Base-by-base conservation (phyloP, 805 yeast species). In the Lachancea quebecensis region DNA sequence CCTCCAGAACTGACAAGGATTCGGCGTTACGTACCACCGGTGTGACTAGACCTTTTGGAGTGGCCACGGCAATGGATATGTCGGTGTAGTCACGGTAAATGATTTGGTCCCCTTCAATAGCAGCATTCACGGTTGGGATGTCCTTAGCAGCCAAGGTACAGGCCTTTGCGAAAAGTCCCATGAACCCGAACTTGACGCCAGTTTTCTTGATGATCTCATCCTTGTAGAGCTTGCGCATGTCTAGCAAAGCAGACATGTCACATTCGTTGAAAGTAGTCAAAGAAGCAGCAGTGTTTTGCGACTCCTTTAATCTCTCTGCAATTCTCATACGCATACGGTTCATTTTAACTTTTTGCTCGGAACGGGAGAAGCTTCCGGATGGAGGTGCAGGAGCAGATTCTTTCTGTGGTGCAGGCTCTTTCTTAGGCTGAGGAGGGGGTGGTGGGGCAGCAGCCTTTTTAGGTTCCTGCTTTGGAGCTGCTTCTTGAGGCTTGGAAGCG, bases 271-370 rank as follows among this genome's bases (percentile, higher is more conserved):
- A 91, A 41, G 99, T 91, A 46, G 99, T 91, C 65, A 91, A 79
- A 39, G 98, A 87, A 33, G 99, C 99, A 55, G 98, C 95, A 46
- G 98, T 90, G 77, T 93, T 93, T 73, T 91, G 99, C 31, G 98
- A 86, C 76, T 93, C 98, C 87, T 91, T 91, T 66, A 91, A 84
- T 73, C 99, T 87, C 76, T 91, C 98, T 50, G 99, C 96, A 56
- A 93, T 93, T 78, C 99, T 87, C 72, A 87, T 71, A 74, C 99
- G 85, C 98, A 91, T 93, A 76, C 99, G 86, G 82, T 90, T 93
- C 98, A 91, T 91, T 77, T 91, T 91, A 53, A 93, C 95, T 67
- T 89, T 80, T 65, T 82, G 85, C 73, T 93, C 98, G 50, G 72
- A 69, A 74, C 99, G 85, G 48, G 93, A 76, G 63, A 86, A 87